Base-by-base conservation (phyloP, 2,329 filamentous ascomycete genomes). In the Fusarium caatingaense region DNA sequence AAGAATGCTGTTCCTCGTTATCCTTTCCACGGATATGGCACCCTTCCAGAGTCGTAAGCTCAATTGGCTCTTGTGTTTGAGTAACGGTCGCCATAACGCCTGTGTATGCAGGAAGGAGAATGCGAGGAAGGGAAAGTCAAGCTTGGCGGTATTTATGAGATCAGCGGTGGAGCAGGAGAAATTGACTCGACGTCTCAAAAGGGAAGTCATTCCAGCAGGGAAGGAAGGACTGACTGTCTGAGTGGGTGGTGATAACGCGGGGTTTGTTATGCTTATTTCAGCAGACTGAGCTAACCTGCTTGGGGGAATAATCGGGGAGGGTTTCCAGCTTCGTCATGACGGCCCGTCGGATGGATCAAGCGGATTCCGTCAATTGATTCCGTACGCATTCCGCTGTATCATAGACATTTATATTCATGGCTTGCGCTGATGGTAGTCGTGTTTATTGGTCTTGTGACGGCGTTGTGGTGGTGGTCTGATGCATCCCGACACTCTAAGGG, bases 1-100 rank as follows among this genome's bases (percentile, higher is more conserved):
- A 6, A 4, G 25, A 30, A 6, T 37, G 57, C 6, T 57, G 56
- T 6, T 66, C 56, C 6, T 69, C 68, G 0, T 41, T 32, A 8
- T 60, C 56, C 18, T 72, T 72, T 5, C 40, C 44, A 4, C 23
- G 32, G 5, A 58, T 13, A 8, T 47, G 21, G 15, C 56, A 55
- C n/a, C 53, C 44, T 3, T 68, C 42, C 0, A 72, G 20, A 5
- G 51, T 56, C 5, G 30, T 53, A 3, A 71, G 68, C 57, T 71
- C 68, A 25, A 71, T 57, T 0, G 60, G 32, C 30, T 72, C 65
- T 4, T 56, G 58, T 0, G 65, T 72, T 5, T 72, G 68, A 0
- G 55, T 71, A 3, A 42, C 11, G 12, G 60, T 56, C n/a, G 68
- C 71, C 68, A 71, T 71, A 4, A 20, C 42, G 45, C 18, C 21